Conservation (phyloP, 805 yeast species). For the Kurtzmaniella cleridarum region DNA sequence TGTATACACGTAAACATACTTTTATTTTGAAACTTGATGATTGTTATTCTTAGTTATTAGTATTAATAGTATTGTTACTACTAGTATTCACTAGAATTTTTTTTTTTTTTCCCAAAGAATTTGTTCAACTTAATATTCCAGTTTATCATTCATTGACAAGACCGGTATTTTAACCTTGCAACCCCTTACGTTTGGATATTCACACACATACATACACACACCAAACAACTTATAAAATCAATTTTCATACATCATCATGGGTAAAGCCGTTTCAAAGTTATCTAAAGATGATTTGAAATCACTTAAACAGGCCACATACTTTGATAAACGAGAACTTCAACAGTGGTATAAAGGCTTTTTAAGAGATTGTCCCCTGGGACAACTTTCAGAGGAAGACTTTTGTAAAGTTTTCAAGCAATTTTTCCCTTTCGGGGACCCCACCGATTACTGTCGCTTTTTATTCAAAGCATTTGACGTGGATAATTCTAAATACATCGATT, state of each 20-base stretch:
- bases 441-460: slow-evolving; percentile 81
- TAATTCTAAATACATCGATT: slow-evolving; percentile 75
- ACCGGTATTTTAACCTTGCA: not conserved
- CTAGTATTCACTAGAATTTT: too few species aligned
- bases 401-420: slow-evolving; percentile 91
- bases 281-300: slow-evolving; percentile 85
- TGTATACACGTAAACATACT: not conserved
- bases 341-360: slow-evolving; percentile 98
- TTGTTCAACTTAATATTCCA: too few species aligned
- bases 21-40: not conserved
- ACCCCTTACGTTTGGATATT: too few species aligned
- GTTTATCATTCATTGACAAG: not conserved
- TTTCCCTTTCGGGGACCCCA: slow-evolving; percentile 97
- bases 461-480: slow-evolving; percentile 87
- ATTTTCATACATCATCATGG: slow-evolving; percentile 48
- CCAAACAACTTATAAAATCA: too few species aligned
- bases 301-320: slow-evolving; percentile 80
- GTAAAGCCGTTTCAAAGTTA: slow-evolving; percentile 88
- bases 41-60: not conserved
- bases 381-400: slow-evolving; percentile 79
- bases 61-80: not conserved
- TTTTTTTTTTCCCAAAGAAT: too few species aligned
- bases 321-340: slow-evolving; percentile 89
- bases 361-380: slow-evolving; percentile 91
- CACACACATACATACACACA: too few species aligned